phyloP scores from a whole-genome alignment of 2,329 filamentous ascomycete species.

The Talaromyces atroroseus region DNA sequence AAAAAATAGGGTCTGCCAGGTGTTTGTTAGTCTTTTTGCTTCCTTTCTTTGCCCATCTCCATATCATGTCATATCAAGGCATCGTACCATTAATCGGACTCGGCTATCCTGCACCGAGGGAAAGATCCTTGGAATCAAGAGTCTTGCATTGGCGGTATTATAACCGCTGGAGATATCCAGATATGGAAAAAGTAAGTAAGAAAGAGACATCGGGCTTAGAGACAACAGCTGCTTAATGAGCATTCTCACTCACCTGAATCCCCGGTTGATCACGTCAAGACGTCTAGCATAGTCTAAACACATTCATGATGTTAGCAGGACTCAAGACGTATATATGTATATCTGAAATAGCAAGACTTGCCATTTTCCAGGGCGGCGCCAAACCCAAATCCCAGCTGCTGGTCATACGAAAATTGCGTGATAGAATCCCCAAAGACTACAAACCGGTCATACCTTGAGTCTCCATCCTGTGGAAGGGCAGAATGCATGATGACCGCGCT shows the following conservation, averaged over 20 bases:
- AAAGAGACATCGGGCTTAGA: background rate
- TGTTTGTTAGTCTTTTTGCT: background rate
- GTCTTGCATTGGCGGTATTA: constrained; percentile 69
- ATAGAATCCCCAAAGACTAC: constrained; percentile 89
- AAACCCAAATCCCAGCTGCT: constrained; percentile 66
- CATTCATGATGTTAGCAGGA: background rate
- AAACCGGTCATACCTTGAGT: constrained; percentile 59
- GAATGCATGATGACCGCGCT: constrained; percentile 7
- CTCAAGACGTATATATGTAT: background rate
- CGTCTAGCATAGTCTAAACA: constrained; percentile 60
- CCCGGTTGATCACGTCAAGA: constrained; percentile 82
- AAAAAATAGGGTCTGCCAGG: constrained; percentile 64
- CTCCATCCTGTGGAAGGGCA: background rate
- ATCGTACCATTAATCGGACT: constrained; percentile 39
- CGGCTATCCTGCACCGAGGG: constrained; percentile 55
- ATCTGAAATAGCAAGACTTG: constrained; percentile 35
- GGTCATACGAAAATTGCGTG: constrained; percentile 61
- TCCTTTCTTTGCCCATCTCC: background rate
- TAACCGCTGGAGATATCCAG: constrained; percentile 56
- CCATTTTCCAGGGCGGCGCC: constrained; percentile 64
- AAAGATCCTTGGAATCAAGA: constrained; percentile 64
- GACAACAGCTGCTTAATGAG: background rate
- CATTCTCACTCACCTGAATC: constrained; percentile 56
- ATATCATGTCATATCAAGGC: background rate
- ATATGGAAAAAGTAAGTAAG: constrained; percentile 2